Evolutionary conservation across 73 alveolate species (phyloP), one percentile per base, ranked within the genome.

Genomic region (Paramecium primaurelia): DNA sequence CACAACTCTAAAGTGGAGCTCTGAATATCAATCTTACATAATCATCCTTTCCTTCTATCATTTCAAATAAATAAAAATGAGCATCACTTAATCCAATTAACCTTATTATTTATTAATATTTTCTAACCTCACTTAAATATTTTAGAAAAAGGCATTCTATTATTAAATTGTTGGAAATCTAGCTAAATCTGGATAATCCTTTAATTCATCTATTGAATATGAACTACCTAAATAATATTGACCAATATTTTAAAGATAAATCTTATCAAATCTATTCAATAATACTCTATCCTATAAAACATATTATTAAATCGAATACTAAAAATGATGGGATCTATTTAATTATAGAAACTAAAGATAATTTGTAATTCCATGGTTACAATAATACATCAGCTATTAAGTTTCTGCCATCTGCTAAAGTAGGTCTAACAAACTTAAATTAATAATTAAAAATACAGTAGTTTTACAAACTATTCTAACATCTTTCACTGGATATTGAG

Each of bases 61-160:
- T 26, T 14, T 80, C 91, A 80, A 80, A 80, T 47, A 80, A 22
- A 80, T 80, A 80, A 47, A 80, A 80, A 80, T 80, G 91, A 44
- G 91, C 91, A 25, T 80, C 91, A 47, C 91, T 80, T 54, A 80
- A 80, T 25, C 91, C 47, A 32, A 80, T 80, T 16, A 80, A 36
- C 58, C 91, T 80, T 16, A 45, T 18, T 18, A 54, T 54, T 54
- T n/a, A 28, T 4, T 28, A 4, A 3, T 32, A 28, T 4, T 11
- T 14, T 64, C 10, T 64, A 28, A 64, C 84, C 84, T 64, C 84
- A 64, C 75, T 45, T 34, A 80, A 2, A 49, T 80, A 47, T 80
- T 80, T 80, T 80, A 47, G 34, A 80, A 49, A 36, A 80, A 80
- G 16, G 91, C 91, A 80, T 80, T 80, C 73, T 80, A 80, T 80